A percentile compares a stretch with the other conserved stretches of the same genome.
These are phyloP conservation scores for Aurantiochytrium sp. DNA, from an alignment of 108 stramenopile genomes.

Conservation along the genomic window DNA sequence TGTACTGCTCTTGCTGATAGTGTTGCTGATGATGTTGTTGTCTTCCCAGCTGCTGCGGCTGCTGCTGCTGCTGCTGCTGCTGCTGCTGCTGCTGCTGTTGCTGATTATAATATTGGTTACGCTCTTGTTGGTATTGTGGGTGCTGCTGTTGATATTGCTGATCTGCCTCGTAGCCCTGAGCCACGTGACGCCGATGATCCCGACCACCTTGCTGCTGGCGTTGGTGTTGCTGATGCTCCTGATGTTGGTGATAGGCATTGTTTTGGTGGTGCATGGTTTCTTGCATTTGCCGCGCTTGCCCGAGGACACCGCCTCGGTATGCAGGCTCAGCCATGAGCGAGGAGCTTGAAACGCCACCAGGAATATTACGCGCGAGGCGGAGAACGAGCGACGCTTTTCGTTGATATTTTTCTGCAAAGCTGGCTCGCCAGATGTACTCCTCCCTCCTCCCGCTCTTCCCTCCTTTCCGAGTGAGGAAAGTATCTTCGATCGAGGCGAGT, in stretches of 20 bases:
- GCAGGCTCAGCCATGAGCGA: not conserved
- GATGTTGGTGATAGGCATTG: not conserved
- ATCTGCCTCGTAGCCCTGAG: not conserved
- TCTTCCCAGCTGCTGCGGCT: not conserved
- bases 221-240: not conserved
- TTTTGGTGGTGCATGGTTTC: not conserved
- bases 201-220: not conserved
- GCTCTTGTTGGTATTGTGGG: not conserved
- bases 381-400: not conserved
- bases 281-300: not conserved
- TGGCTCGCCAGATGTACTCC: no score
- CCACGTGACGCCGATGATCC: no score
- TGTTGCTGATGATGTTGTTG: not conserved
- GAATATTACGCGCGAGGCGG: not conserved
- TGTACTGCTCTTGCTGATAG: not conserved
- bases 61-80: not conserved
- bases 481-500: no score
- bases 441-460: no score
- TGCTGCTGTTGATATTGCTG: not conserved
- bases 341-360: not conserved
- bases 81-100: not conserved
- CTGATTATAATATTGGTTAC: not conserved
- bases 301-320: not conserved
- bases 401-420: no score
- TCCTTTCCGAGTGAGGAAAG: no score